These are phyloP conservation scores for Trichocladium uniseriatum DNA, from an alignment of 495 filamentous ascomycete species.

Conservation along the genomic window DNA sequence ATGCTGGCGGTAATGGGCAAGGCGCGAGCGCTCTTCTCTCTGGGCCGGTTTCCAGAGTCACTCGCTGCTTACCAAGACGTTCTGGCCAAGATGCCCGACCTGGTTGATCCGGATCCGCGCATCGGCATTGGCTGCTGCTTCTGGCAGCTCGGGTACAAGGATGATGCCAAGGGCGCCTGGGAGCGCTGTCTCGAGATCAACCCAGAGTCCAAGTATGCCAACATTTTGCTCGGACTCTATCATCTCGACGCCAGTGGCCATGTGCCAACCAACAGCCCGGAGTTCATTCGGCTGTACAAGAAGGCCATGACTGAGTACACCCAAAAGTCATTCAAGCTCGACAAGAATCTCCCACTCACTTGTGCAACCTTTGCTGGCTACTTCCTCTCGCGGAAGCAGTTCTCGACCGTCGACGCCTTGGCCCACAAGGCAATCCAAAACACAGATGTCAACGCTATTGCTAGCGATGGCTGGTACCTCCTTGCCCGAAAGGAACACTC, in stretches of 20 bases:
- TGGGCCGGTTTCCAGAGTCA: slow-evolving; percentile 74
- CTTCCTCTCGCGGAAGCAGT: slow-evolving; percentile 69
- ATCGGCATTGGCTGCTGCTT: slow-evolving; percentile 93
- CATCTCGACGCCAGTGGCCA: slow-evolving; percentile 76
- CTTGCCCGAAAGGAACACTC: slow-evolving; percentile 85
- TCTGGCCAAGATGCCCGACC: slow-evolving; percentile 68
- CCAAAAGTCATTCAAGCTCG: slow-evolving; percentile 87
- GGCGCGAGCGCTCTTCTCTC: slow-evolving; percentile 71
- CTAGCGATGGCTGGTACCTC: slow-evolving; percentile 93
- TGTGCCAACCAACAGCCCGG: slow-evolving; percentile 61
- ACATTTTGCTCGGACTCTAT: slow-evolving; percentile 80
- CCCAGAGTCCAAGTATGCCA: slow-evolving; percentile 80
- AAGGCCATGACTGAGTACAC: slow-evolving; percentile 91
- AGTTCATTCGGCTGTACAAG: slow-evolving; percentile 74
- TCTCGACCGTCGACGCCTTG: slow-evolving; percentile 69
- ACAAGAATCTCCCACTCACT: slow-evolving; percentile 84
- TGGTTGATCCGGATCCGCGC: slow-evolving; percentile 90
- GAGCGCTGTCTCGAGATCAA: slow-evolving; percentile 79
- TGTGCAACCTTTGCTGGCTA: slow-evolving; percentile 83
- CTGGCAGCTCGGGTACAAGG: slow-evolving; percentile 90
- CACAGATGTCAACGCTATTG: slow-evolving; percentile 90
- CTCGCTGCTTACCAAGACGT: slow-evolving; percentile 79
- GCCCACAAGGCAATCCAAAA: slow-evolving; percentile 89
- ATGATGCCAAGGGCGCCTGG: slow-evolving; percentile 84
- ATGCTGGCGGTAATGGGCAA: slow-evolving; percentile 84